These are phyloP conservation scores for Pseudevernia furfuracea DNA, from an alignment of 495 filamentous ascomycete species.

Conservation along the genomic window DNA sequence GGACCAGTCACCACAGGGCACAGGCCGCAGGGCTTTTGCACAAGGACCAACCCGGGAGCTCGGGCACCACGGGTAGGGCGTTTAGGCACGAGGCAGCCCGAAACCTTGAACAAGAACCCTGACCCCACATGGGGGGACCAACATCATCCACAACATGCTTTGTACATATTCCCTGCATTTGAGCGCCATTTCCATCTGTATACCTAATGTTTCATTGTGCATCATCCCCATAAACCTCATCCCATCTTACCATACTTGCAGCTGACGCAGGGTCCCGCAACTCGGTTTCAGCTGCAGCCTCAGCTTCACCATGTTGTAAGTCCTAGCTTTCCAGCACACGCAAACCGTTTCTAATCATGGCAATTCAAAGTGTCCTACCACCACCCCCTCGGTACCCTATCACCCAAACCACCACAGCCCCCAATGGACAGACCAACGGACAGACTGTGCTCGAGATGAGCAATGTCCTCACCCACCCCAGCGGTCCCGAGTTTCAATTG, in stretches of 20 bases:
- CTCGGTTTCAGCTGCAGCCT: background rate
- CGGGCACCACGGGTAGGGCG: conserved; percentile 12
- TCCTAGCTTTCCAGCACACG: background rate
- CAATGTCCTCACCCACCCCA: conserved; percentile 73
- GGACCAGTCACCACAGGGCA: no score
- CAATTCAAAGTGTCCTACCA: conserved; percentile 57
- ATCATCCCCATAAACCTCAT: background rate
- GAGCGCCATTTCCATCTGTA: background rate
- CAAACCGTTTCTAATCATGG: background rate
- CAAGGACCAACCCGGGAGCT: background rate
- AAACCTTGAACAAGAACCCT: conserved; percentile 4
- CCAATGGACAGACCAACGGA: conserved; percentile 44
- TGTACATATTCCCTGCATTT: no score
- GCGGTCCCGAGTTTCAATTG: conserved; percentile 70
- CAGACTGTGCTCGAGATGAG: conserved; percentile 78
- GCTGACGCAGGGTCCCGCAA: conserved; percentile 3
- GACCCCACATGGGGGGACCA: background rate
- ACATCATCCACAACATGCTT: no score
- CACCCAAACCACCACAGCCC: conserved; percentile 51
- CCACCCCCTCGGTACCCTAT: conserved; percentile 77
- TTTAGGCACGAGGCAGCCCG: conserved; percentile 14
- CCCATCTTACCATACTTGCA: background rate
- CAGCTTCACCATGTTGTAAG: conserved; percentile 21
- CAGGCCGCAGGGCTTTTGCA: no score
- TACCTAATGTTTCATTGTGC: background rate